These are phyloP conservation scores for Ocimum tenuiflorum DNA, from an alignment of 257 asterid genomes.

Conservation along the genomic window DNA sequence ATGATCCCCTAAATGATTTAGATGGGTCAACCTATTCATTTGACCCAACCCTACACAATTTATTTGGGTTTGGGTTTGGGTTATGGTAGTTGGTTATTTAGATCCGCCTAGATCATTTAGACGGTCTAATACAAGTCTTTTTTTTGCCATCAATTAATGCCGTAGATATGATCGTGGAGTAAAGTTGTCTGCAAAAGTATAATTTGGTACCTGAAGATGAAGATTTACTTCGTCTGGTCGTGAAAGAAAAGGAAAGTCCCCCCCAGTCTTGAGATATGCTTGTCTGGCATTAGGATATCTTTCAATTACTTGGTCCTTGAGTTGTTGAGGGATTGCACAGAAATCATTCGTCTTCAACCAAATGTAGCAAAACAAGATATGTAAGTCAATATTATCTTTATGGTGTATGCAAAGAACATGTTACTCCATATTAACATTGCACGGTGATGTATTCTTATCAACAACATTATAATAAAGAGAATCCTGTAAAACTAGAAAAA, in stretches of 20 bases:
- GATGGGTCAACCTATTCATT: too few relatives aligned
- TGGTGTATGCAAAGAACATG: neutral
- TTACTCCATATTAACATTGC: too few relatives aligned
- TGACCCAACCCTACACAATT: too few relatives aligned
- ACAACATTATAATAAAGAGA: too few relatives aligned
- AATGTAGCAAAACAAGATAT: conserved; percentile 8
- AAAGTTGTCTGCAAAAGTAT: neutral
- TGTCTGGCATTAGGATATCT: conserved; percentile 90
- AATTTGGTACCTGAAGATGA: conserved; percentile 73
- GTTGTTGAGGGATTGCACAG: conserved; percentile 76
- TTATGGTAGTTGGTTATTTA: too few relatives aligned
- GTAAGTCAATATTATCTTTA: neutral
- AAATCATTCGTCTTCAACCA: conserved; percentile 78
- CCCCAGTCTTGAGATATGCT: conserved; percentile 81
- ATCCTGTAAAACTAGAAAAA: too few relatives aligned
- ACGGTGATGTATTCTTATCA: too few relatives aligned
- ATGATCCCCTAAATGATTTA: too few relatives aligned
- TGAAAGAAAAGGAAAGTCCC: conserved; percentile 95
- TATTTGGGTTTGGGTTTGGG: too few relatives aligned
- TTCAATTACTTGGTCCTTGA: conserved; percentile 80
- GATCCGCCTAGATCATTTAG: too few relatives aligned
- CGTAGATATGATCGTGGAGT: neutral
- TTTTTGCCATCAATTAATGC: too few relatives aligned
- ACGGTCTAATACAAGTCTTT: too few relatives aligned
- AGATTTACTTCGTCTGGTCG: conserved; percentile 94